Base-by-base conservation (phyloP, 208 protist genomes). In the Novymonas esmeraldas region DNA sequence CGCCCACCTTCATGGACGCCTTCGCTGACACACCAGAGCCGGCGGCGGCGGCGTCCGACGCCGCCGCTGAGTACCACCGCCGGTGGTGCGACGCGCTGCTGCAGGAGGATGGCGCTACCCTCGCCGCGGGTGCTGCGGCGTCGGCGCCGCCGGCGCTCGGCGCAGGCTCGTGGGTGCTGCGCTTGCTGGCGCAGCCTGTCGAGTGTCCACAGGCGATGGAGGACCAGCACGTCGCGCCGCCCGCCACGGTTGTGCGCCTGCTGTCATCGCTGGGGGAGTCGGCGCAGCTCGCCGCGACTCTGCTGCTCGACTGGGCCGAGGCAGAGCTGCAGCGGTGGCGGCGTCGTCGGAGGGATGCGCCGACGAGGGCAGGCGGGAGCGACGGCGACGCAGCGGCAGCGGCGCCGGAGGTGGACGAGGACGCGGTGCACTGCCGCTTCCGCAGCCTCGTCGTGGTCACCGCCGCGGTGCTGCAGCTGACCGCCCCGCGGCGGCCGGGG, bases 361-460 rank as follows among this genome's bases (percentile, higher is more conserved):
- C 36, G 36, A 11, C 36, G 36, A 14, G 36, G 36, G 5, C 36
- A 41, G 7, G 36, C 5, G 11, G 36, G 36, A 41, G 36, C 36
- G 11, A 5, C 36, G 5, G 7, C 36, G 7, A 41, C 7, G 11
- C 5, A 11, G 36, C 36, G 36, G 7, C 36, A 41, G 36, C 36
- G 11, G 36, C 36, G 36, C 36, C 20, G n/a, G n/a, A 48, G 28
- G 14, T 65, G 24, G 50, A 60, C 33, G 69, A 74, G 29, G 69
- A 75, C 34, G 48, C 57, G 26, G 55, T 69, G 45, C 64, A 75
- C 46, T 54, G 52, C 26, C 54, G 54, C 14, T 75, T 75, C 16
- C 52, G 64, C 45, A 64, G 51, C 56, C 60, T 75, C 7, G 16
- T 56, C n/a, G 31, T 44, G 7, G 62, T 69, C 6, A 48, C 61